Percentiles rank a stretch among this genome's conserved stretches.
Evolutionary conservation across 495 filamentous ascomycete genomes (phyloP).

Genomic region (Aspergillus haitiensis): DNA sequence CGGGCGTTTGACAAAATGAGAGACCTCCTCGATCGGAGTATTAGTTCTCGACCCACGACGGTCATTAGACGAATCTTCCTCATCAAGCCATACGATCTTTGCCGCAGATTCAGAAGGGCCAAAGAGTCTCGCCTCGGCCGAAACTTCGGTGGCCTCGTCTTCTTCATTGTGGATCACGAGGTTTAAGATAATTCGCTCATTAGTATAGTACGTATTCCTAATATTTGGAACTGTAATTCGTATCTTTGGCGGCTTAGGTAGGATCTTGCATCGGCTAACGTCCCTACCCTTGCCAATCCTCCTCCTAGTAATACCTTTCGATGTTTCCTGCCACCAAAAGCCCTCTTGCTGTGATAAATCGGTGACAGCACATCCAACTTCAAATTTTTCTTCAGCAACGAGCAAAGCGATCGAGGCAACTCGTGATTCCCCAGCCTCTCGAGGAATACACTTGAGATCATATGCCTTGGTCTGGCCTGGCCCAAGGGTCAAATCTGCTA

Average conservation of each 20-base stretch:
- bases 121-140: constrained; percentile 65
- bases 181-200: constrained; percentile 67
- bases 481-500: constrained; percentile 64
- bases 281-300: constrained; percentile 44
- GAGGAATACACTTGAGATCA: constrained; percentile 67
- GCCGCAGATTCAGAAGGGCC: constrained; percentile 58
- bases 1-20: constrained; percentile 38
- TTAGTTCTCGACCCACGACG: constrained; percentile 25
- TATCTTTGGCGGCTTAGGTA: constrained; percentile 92
- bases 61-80: constrained; percentile 25
- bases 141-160: constrained; percentile 71
- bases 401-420: constrained; percentile 63
- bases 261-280: constrained; percentile 57
- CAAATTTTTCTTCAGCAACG: constrained; percentile 64
- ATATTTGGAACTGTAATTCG: constrained; percentile 63
- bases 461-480: constrained; percentile 71
- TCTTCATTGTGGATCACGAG: constrained; percentile 81
- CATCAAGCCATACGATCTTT: constrained; percentile 47
- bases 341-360: constrained; percentile 43
- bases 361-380: constrained; percentile 62
- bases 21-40: constrained; percentile 33
- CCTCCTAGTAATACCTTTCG: constrained; percentile 37
- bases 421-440: constrained; percentile 76
- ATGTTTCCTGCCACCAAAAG: constrained; percentile 57
- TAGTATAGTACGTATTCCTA: constrained; percentile 73